Percentiles rank a stretch among this genome's conserved stretches.
These are phyloP conservation scores for Hirsutella rhossiliensis DNA, from an alignment of 2,329 filamentous ascomycete species.

Conservation along the genomic window DNA sequence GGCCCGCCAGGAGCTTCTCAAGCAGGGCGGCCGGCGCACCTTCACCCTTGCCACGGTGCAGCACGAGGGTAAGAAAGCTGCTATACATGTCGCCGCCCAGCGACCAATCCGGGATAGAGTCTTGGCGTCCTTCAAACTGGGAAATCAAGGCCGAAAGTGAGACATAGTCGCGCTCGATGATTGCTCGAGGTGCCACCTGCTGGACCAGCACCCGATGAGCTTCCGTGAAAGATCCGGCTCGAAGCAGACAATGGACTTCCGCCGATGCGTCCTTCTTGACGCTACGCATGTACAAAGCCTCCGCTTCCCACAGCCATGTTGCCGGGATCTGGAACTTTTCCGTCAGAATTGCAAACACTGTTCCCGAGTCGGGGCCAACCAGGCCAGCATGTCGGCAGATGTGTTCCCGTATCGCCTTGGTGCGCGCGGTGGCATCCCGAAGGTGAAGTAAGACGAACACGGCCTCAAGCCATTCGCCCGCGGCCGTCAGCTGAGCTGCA, in stretches of 20 bases:
- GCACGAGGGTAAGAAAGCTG: constrained; percentile 43
- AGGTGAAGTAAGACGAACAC: constrained; percentile 70
- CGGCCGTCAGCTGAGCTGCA: constrained; percentile 48
- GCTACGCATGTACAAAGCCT: constrained; percentile 70
- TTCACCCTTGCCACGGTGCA: constrained; percentile 28
- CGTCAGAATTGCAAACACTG: constrained; percentile 46
- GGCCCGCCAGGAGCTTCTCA: constrained; percentile 42
- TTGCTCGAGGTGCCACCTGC: constrained; percentile 67
- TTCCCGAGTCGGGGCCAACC: constrained; percentile 47
- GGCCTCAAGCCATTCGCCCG: constrained; percentile 57
- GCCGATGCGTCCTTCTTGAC: constrained; percentile 54
- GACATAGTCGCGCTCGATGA: constrained; percentile 73
- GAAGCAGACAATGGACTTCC: constrained; percentile 71
- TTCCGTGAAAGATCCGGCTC: constrained; percentile 62
- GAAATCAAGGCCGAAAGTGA: constrained; percentile 56
- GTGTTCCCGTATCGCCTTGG: constrained; percentile 58
- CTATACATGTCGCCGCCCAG: constrained; percentile 70
- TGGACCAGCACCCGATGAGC: constrained; percentile 75
- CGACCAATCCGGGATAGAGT: constrained; percentile 60
- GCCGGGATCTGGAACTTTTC: constrained; percentile 58
- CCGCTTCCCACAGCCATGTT: constrained; percentile 77
- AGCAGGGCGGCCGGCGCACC: constrained; percentile 32
- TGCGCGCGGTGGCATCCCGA: constrained; percentile 48
- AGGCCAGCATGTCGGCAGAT: constrained; percentile 58
- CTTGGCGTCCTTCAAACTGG: constrained; percentile 54